Evolutionary conservation across 2,329 filamentous ascomycete species (phyloP), one percentile per base, ranked within the genome.

Genomic region (Huntiella decipiens): DNA sequence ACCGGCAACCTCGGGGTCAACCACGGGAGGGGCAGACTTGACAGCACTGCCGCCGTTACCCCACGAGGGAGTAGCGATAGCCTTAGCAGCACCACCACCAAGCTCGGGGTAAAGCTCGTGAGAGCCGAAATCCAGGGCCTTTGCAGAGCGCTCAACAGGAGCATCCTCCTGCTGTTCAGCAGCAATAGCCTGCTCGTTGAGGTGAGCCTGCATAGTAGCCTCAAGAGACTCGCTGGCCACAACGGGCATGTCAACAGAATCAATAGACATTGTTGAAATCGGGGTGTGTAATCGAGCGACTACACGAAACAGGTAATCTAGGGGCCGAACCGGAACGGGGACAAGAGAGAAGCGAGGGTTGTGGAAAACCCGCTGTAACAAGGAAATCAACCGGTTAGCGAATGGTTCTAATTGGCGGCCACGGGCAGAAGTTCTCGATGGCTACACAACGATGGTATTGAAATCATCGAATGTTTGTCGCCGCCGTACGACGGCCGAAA

Each of bases 61-160:
- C 48, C 48, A 50, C 11, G 48, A 43, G 33, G 48, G 48, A 13
- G 42, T 36, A 13, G 44, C 41, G 17, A 47, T 28, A n/a, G 40
- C 32, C 40, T 50, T 50, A 5, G 42, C 38, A 6, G 38, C 19
- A 15, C 48, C 44, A 22, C 37, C 31, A 13, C 48, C 48, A 11
- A 50, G 48, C 54, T 87, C 79, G n/a, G 91, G 91, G 70, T 98
- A 98, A 50, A 83, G 68, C 62, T 96, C 87, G 58, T 92, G 82
- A 13, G 84, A 93, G 56, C 83, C 73, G 15, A 84, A 87, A 61
- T 96, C 84, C 51, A 95, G 66, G 44, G 56, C 46, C 35, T 43
- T 43, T 32, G 33, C 33, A 22, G 38, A n/a, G 15, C 28, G 17
- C n/a, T 31, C 28, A 16, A 13, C 31, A 28, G 40, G 19, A 31